phyloP scores from a whole-genome alignment of 2,329 filamentous ascomycete genomes.

The Didymella keratinophila region DNA sequence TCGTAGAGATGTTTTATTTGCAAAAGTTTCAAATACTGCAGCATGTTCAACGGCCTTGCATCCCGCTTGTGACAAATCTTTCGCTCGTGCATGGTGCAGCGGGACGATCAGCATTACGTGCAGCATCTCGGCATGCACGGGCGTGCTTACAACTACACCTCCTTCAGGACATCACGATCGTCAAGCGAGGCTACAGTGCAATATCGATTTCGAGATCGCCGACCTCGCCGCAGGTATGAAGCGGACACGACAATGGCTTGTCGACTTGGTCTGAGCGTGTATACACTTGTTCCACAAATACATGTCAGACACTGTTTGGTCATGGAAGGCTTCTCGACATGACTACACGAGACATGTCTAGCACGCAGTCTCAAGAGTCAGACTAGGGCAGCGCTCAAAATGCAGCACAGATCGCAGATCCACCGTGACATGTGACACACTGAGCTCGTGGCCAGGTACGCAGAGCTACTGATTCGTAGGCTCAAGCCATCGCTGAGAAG shows the following conservation, averaged over 20 bases:
- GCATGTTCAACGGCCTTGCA: constrained; percentile 17
- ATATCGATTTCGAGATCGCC: constrained; percentile 16
- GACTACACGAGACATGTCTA: constrained; percentile 9
- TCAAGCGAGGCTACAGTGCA: neutral
- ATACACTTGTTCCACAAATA: constrained; percentile 14
- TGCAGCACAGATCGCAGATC: constrained; percentile 11
- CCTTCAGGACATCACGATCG: neutral
- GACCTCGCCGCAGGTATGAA: constrained; percentile 3
- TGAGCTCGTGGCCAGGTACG: constrained; percentile 4
- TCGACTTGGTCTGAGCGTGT: constrained; percentile 4
- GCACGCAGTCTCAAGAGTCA: neutral
- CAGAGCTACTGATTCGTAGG: constrained; percentile 5
- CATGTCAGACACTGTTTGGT: constrained; percentile 1
- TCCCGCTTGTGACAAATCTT: constrained; percentile 17
- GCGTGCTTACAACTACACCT: constrained; percentile 6
- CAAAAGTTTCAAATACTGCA: constrained; percentile 13
- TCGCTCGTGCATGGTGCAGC: constrained; percentile 29
- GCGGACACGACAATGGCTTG: constrained; percentile 3
- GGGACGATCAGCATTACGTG: constrained; percentile 30
- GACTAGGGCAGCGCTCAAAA: neutral
- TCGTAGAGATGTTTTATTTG: constrained; percentile 8
- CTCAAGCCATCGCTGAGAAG: constrained; percentile 14
- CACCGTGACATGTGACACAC: constrained; percentile 4
- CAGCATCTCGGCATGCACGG: constrained; percentile 26
- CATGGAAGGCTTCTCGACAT: constrained; percentile 15